Evolutionary conservation across 2,329 filamentous ascomycete genomes (phyloP).

Genomic region (Trichophyton mentagrophytes): DNA sequence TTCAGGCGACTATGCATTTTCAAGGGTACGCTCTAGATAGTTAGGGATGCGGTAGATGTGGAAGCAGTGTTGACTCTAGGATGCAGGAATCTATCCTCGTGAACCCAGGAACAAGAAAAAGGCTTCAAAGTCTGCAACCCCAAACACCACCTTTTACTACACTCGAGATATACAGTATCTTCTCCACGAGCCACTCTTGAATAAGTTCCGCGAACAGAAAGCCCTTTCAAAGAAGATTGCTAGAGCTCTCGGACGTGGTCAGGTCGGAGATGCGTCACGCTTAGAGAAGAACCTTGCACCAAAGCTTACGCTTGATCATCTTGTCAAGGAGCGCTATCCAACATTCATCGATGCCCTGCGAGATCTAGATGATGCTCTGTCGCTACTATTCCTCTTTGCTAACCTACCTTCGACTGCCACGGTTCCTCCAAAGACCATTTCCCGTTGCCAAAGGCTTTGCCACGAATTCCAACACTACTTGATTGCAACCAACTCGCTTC

Average conservation of each 20-base stretch:
- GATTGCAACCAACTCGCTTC: conserved; percentile 78
- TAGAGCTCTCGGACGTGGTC: conserved; percentile 77
- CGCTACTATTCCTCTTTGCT: conserved; percentile 94
- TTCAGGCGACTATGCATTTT: conserved; percentile 98
- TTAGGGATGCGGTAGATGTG: not conserved
- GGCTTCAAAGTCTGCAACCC: conserved; percentile 78
- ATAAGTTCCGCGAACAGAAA: conserved; percentile 96
- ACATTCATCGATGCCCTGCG: conserved; percentile 89
- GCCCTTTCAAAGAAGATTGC: conserved; percentile 95
- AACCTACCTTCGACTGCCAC: conserved; percentile 82
- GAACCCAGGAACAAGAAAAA: conserved; percentile 97
- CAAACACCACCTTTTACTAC: conserved; percentile 82
- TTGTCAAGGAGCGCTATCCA: conserved; percentile 95
- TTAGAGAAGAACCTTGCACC: conserved; percentile 86
- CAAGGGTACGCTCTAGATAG: conserved; percentile 50
- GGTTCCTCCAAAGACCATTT: conserved; percentile 90
- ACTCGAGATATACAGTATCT: conserved; percentile 98
- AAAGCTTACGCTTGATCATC: conserved; percentile 83
- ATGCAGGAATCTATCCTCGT: conserved; percentile 74
- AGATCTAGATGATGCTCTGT: conserved; percentile 91
- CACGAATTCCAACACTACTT: conserved; percentile 98
- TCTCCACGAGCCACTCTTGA: conserved; percentile 84
- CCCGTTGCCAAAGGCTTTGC: conserved; percentile 80
- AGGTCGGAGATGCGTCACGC: conserved; percentile 75
- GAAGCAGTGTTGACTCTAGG: not conserved